Evolutionary conservation across 164 flowering plant genomes (phyloP).

Genomic region (Cinnamomum micranthum): DNA sequence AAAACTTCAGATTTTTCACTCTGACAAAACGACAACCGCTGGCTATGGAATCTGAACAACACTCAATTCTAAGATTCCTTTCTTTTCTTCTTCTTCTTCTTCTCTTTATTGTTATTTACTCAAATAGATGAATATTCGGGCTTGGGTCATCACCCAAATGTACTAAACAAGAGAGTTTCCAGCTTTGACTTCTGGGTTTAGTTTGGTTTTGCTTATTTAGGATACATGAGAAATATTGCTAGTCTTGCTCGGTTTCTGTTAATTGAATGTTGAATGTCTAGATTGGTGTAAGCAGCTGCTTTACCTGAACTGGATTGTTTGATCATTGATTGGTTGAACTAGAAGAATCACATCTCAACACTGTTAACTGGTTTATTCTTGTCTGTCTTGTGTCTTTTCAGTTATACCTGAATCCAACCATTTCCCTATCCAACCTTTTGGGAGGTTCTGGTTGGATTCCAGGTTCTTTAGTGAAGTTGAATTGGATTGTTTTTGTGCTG

Average conservation of each 20-base stretch:
- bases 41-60: constrained; percentile 13
- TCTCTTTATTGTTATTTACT: neutral
- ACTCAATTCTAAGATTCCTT: constrained; percentile 4
- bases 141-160: neutral
- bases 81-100: neutral
- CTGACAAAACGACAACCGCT: constrained; percentile 9
- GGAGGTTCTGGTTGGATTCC: neutral
- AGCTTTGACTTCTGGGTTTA: neutral
- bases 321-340: neutral
- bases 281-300: too few relatives aligned
- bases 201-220: neutral
- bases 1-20: neutral
- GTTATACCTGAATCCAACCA: neutral
- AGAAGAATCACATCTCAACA: neutral
- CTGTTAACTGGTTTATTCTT: neutral
- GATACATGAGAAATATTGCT: too few relatives aligned
- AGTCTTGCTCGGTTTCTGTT: too few relatives aligned
- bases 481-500: neutral
- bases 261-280: too few relatives aligned
- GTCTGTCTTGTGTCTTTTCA: neutral
- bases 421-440: neutral
- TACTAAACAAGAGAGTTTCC: neutral
- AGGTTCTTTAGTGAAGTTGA: neutral
- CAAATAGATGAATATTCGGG: neutral
- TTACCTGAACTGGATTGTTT: neutral